A percentile compares a stretch with the other conserved stretches of the same genome.
Evolutionary conservation across 345 rosid genomes (phyloP).

Genomic region (Gossypium herbaceum): DNA sequence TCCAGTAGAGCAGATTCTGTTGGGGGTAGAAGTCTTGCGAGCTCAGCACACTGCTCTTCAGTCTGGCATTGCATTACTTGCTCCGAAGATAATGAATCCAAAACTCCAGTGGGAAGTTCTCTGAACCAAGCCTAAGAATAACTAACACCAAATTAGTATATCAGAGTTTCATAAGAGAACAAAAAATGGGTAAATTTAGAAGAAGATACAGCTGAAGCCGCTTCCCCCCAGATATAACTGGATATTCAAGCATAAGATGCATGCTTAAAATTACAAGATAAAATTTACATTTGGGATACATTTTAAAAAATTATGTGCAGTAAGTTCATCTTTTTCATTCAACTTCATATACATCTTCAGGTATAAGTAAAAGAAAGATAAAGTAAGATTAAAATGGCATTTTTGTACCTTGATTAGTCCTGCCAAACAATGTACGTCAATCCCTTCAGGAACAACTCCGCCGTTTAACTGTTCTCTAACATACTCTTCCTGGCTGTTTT

Average conservation of each 20-base stretch:
- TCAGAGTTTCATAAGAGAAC: not conserved
- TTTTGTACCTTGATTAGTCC: conserved; percentile 50
- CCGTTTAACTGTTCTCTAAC: conserved; percentile 80
- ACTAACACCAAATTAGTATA: not conserved
- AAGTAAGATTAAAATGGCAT: conserved; percentile 5
- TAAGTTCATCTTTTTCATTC: conserved; percentile 1
- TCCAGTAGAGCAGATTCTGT: conserved; percentile 79
- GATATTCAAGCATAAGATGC: not conserved
- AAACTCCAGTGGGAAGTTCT: conserved; percentile 81
- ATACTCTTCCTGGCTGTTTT: conserved; percentile 79
- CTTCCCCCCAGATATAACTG: not conserved
- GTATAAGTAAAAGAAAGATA: conserved; percentile 10
- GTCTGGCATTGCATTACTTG: conserved; percentile 85
- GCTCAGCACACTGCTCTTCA: conserved; percentile 75
- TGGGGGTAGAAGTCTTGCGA: conserved; percentile 73
- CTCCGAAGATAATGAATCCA: conserved; percentile 77
- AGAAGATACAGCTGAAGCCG: not conserved
- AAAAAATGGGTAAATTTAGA: not conserved
- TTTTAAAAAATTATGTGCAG: not conserved
- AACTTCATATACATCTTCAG: not conserved
- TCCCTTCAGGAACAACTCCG: conserved; percentile 63
- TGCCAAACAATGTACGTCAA: conserved; percentile 89
- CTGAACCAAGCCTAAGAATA: conserved; percentile 89
- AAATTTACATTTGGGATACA: not conserved
- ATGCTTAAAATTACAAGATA: not conserved